Conservation (phyloP, 2,329 filamentous ascomycete genomes). For the Daldinia sp. region DNA sequence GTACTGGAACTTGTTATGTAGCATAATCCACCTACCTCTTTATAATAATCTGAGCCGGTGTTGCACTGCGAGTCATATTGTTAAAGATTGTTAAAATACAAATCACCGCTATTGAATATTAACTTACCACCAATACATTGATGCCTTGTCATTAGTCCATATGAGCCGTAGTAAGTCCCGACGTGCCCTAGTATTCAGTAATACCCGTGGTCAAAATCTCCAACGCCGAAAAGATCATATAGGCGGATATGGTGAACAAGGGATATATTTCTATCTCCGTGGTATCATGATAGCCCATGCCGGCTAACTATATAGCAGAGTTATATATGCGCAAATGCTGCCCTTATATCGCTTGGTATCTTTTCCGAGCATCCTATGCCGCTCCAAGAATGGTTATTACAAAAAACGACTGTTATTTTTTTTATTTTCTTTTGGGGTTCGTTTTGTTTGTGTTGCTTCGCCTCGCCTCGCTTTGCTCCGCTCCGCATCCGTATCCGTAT, state of each 20-base stretch:
- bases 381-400: slow-evolving; percentile 39
- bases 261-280: slow-evolving; percentile 36
- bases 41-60: no score
- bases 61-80: no score
- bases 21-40: no score
- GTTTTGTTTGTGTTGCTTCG: slow-evolving; percentile 10
- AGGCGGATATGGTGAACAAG: slow-evolving; percentile 6
- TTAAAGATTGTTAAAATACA: no score
- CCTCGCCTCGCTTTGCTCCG: not conserved
- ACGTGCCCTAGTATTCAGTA: no score
- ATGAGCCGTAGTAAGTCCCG: no score
- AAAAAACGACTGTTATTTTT: slow-evolving; percentile 34
- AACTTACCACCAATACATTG: no score
- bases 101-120: no score
- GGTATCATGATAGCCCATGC: slow-evolving; percentile 40
- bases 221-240: not conserved
- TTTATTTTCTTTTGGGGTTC: slow-evolving; percentile 4
- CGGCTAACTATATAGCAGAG: slow-evolving; percentile 27
- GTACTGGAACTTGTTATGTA: no score
- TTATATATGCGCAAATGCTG: slow-evolving; percentile 31
- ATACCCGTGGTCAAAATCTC: not conserved
- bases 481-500: not conserved
- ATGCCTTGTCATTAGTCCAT: no score
- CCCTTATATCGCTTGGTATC: slow-evolving; percentile 38
- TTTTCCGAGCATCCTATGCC: slow-evolving; percentile 23